Conservation (phyloP, 169 alveolate species). For the Babesia ovata region DNA sequence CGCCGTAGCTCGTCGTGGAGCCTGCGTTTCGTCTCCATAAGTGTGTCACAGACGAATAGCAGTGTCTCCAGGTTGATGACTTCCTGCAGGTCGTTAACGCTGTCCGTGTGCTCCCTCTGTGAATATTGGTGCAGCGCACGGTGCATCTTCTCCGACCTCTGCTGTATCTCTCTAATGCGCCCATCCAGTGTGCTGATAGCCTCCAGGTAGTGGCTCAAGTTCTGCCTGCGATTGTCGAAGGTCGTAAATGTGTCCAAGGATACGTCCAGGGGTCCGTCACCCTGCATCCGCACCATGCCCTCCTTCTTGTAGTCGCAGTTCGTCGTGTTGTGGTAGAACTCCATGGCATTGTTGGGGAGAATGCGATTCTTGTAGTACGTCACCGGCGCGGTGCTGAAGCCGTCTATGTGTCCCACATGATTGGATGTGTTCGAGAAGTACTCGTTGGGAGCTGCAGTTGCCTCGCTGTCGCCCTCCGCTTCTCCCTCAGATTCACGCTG, state of each 20-base stretch:
- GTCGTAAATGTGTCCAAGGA: conserved; percentile 17
- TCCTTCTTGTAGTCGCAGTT: conserved; percentile 29
- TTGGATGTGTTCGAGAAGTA: conserved; percentile 24
- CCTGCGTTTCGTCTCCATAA: conserved; percentile 62
- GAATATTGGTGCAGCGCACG: conserved; percentile 53
- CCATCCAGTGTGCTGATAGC: conserved; percentile 31
- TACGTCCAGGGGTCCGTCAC: conserved; percentile 44
- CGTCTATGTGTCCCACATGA: conserved; percentile 22
- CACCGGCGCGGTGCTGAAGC: conserved; percentile 18
- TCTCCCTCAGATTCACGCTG: conserved; percentile 24
- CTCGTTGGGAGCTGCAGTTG: conserved; percentile 1
- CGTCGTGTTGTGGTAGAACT: conserved; percentile 7
- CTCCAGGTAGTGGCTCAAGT: conserved; percentile 35
- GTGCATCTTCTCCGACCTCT: conserved; percentile 58
- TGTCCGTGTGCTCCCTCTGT: conserved; percentile 12
- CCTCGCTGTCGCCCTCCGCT: background rate
- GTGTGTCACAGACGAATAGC: conserved; percentile 50
- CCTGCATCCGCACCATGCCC: conserved; percentile 28
- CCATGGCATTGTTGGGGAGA: conserved; percentile 29
- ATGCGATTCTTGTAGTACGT: conserved; percentile 35
- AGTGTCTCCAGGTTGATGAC: conserved; percentile 56
- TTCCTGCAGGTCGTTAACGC: conserved; percentile 58
- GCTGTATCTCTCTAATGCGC: conserved; percentile 22
- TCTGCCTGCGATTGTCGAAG: conserved; percentile 34
- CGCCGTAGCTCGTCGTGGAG: conserved; percentile 36